These are phyloP conservation scores for Telopea speciosissima DNA, from an alignment of 177 flowering plant species.

Conservation along the genomic window DNA sequence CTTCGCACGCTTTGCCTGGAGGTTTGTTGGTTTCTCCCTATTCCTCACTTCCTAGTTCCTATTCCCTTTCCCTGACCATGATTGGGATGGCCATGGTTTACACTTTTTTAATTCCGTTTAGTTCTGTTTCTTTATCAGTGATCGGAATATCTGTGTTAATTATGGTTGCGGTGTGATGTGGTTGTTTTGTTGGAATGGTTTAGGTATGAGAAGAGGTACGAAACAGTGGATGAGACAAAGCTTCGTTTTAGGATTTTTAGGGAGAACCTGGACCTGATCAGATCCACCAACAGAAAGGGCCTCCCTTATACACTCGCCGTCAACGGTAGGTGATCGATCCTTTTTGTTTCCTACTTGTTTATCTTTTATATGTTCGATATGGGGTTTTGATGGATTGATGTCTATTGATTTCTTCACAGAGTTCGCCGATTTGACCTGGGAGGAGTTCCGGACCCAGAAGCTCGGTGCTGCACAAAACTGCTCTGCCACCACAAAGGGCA, in stretches of 20 bases:
- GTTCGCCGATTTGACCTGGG: conserved; percentile 93
- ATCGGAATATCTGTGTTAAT: no score
- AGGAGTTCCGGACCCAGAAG: conserved; percentile 64
- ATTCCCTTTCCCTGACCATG: no score
- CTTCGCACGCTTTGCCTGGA: conserved; percentile 79
- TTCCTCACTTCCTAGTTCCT: no score
- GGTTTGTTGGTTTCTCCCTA: conserved; percentile 24
- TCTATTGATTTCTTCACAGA: conserved; percentile 30
- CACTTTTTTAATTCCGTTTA: no score
- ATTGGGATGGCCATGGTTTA: no score
- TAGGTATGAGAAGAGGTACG: conserved; percentile 83
- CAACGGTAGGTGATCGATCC: conserved; percentile 43
- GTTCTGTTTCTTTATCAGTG: no score
- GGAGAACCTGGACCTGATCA: conserved; percentile 65
- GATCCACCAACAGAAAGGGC: conserved; percentile 57
- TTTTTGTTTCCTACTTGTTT: not conserved
- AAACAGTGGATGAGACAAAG: conserved; percentile 54
- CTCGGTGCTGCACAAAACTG: conserved; percentile 96
- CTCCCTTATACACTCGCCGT: conserved; percentile 62
- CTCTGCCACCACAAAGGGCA: conserved; percentile 88
- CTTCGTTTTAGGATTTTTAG: conserved; percentile 53
- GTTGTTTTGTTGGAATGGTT: not conserved
- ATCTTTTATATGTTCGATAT: not conserved
- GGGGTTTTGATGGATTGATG: not conserved
- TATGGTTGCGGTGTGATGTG: not conserved